These are phyloP conservation scores for Penium margaritaceum DNA, from an alignment of 139 green algal genomes.

Conservation along the genomic window DNA sequence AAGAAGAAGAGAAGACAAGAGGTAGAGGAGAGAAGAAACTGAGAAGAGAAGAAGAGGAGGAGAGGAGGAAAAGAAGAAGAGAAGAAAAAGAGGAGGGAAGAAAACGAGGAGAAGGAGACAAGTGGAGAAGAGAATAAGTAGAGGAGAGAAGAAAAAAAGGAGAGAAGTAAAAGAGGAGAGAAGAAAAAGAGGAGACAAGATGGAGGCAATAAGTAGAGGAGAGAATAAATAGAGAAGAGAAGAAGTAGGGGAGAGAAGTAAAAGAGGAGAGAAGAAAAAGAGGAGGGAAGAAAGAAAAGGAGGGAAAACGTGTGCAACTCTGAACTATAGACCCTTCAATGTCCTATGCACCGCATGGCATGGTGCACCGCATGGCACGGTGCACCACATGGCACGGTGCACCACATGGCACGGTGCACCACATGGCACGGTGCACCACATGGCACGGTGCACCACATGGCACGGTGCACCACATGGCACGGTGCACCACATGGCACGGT, in stretches of 20 bases:
- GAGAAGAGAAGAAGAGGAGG: background rate
- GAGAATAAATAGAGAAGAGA: background rate
- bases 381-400: too few species aligned
- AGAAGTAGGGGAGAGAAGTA: background rate
- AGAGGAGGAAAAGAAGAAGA: background rate
- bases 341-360: too few species aligned
- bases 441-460: too few species aligned
- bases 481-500: too few species aligned
- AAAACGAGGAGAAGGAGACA: too few species aligned
- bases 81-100: background rate
- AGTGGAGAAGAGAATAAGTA: background rate
- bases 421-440: too few species aligned
- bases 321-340: too few species aligned
- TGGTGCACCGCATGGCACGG: too few species aligned
- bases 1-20: background rate
- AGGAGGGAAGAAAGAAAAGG: background rate
- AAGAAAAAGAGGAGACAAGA: too few species aligned
- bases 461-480: too few species aligned
- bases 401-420: too few species aligned
- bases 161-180: background rate
- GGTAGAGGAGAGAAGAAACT: slow-evolving; percentile 9
- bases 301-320: background rate
- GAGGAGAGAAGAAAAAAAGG: background rate
- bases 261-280: background rate
- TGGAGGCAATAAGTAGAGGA: background rate